Conservation (phyloP, 768 basidiomycete genomes). For the Strobilomyces dryophilus region DNA sequence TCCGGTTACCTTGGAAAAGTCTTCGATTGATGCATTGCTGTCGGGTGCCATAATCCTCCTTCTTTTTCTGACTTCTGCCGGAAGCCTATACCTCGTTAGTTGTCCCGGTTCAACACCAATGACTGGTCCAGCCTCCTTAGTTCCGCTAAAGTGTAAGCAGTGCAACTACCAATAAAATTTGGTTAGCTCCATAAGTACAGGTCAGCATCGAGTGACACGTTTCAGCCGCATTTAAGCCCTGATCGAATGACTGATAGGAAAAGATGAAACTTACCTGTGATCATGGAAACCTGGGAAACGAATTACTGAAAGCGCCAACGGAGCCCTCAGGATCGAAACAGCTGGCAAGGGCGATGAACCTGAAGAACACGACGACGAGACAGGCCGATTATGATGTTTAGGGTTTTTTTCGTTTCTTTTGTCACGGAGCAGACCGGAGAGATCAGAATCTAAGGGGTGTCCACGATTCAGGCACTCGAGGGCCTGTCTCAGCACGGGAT, state of each 20-base stretch:
- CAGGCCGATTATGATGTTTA: too few relatives aligned
- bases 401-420: too few relatives aligned
- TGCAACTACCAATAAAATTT: background rate
- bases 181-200: slow-evolving; percentile 7
- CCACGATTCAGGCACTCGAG: slow-evolving; percentile 20
- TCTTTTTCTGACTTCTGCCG: background rate
- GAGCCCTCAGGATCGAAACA: slow-evolving; percentile 5
- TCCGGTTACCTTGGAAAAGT: background rate
- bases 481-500: slow-evolving; percentile 9
- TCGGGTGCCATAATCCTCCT: slow-evolving; percentile 1
- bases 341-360: background rate
- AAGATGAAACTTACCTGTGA: slow-evolving; percentile 14
- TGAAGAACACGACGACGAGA: too few relatives aligned
- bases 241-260: slow-evolving; percentile 11
- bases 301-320: slow-evolving; percentile 9
- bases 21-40: slow-evolving; percentile 1
- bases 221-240: slow-evolving; percentile 24
- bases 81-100: background rate
- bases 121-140: slow-evolving; percentile 7
- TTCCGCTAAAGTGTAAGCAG: slow-evolving; percentile 10
- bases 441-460: background rate
- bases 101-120: background rate
- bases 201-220: slow-evolving; percentile 15
- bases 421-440: background rate
- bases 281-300: slow-evolving; percentile 15